Conservation (phyloP, 805 yeast genomes). For the Nakazawaea ernobii region DNA sequence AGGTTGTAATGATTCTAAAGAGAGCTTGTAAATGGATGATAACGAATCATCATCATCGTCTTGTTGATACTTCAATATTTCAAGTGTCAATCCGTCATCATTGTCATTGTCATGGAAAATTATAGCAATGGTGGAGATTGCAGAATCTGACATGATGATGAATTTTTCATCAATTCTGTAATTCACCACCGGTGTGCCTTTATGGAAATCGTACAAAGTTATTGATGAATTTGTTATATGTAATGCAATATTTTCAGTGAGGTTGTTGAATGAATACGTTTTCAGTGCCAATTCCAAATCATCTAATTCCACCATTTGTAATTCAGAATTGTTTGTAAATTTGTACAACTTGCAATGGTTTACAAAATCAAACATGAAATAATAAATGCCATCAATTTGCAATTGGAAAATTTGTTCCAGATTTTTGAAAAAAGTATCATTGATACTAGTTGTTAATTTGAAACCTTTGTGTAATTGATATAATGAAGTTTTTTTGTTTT, state of each 20-base stretch:
- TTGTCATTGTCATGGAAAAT: not conserved
- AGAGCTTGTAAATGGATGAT: not conserved
- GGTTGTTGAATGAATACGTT: not conserved
- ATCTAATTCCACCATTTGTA: not conserved
- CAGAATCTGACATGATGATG: not conserved
- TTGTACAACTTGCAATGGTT: not conserved
- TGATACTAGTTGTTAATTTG: not conserved
- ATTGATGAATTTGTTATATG: constrained; percentile 1
- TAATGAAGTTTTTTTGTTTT: not conserved
- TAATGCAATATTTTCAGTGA: not conserved
- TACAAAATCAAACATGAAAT: not conserved
- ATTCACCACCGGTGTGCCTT: not conserved
- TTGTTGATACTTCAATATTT: not conserved
- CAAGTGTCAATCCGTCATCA: not conserved
- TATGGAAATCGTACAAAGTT: not conserved
- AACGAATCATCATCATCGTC: too few relatives aligned
- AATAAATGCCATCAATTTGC: not conserved
- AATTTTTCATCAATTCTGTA: not conserved
- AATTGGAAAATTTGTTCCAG: not conserved
- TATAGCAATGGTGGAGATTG: not conserved
- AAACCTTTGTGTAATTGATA: constrained; percentile 3
- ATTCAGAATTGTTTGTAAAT: not conserved
- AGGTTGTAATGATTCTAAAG: constrained; percentile 3
- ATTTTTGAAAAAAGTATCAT: constrained; percentile 4
- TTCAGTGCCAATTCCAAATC: not conserved